A percentile compares a stretch with the other conserved stretches of the same genome.
These are phyloP conservation scores for Nowakowskiella sp. DNA, from an alignment of 192 early-diverging fungal genomes.

Conservation along the genomic window DNA sequence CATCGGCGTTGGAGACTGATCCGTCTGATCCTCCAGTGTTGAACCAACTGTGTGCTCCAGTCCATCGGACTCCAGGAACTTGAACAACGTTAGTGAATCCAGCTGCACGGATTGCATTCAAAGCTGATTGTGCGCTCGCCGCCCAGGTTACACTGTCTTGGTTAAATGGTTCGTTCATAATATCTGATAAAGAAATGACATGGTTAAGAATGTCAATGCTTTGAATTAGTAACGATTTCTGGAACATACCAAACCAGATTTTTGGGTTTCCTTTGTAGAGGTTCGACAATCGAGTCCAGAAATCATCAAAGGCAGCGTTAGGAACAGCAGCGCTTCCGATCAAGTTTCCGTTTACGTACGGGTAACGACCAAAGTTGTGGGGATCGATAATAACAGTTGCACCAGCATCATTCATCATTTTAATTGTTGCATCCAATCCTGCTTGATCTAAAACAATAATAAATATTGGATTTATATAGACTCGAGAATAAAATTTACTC, in stretches of 20 bases:
- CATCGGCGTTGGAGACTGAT: constrained; percentile 21
- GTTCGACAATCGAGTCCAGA: neutral
- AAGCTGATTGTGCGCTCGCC: constrained; percentile 1
- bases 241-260: neutral
- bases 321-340: neutral
- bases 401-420: neutral
- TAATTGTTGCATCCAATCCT: neutral
- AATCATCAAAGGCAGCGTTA: neutral
- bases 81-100: constrained; percentile 4
- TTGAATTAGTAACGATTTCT: no score
- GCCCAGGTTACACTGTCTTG: constrained; percentile 4
- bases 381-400: neutral
- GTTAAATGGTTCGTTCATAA: constrained; percentile 11
- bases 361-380: constrained; percentile 1
- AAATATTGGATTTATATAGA: no score
- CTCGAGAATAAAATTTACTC: no score
- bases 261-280: neutral
- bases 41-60: neutral
- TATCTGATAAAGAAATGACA: no score
- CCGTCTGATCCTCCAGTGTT: no score
- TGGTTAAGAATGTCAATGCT: no score
- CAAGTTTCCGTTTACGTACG: neutral
- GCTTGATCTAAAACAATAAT: neutral
- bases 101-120: constrained; percentile 6
- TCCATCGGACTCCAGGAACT: constrained; percentile 5